A percentile compares a stretch with the other conserved stretches of the same genome.
Evolutionary conservation across 1,284 basidiomycete genomes (phyloP).

Genomic region (Trametes polyzona): DNA sequence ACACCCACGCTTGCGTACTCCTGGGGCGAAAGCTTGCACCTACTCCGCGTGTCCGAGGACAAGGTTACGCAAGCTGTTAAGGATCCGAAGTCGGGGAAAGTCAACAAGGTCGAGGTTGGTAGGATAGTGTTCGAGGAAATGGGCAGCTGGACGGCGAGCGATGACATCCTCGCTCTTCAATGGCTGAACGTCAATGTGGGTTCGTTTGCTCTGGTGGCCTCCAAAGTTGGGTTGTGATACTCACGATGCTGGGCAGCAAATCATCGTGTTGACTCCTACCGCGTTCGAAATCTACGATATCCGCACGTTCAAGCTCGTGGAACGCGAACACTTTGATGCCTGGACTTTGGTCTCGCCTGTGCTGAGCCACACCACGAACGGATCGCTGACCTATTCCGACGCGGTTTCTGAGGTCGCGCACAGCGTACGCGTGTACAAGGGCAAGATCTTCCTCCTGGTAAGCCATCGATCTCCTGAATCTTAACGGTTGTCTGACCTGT

Average conservation of each 20-base stretch:
- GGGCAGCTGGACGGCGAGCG: conserved; percentile 58
- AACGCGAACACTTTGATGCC: conserved; percentile 60
- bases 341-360: conserved; percentile 59
- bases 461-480: conserved; percentile 35
- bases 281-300: conserved; percentile 77
- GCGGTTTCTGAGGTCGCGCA: conserved; percentile 64
- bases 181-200: conserved; percentile 80
- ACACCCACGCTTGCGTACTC: conserved; percentile 78
- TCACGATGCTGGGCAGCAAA: conserved; percentile 53
- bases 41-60: conserved; percentile 72
- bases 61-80: conserved; percentile 52
- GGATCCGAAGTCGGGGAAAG: conserved; percentile 64
- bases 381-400: conserved; percentile 51
- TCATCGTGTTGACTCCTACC: conserved; percentile 58
- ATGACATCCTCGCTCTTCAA: conserved; percentile 66
- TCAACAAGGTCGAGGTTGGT: conserved; percentile 61
- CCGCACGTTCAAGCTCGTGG: conserved; percentile 55
- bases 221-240: not conserved
- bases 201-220: conserved; percentile 37
- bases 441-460: conserved; percentile 90
- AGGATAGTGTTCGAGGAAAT: conserved; percentile 61
- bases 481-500: not conserved
- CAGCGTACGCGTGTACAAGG: conserved; percentile 84
- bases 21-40: conserved; percentile 73
- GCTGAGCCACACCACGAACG: conserved; percentile 49